Evolutionary conservation across 306 rosid species (phyloP).

Genomic region (Inga leiocalycina): DNA sequence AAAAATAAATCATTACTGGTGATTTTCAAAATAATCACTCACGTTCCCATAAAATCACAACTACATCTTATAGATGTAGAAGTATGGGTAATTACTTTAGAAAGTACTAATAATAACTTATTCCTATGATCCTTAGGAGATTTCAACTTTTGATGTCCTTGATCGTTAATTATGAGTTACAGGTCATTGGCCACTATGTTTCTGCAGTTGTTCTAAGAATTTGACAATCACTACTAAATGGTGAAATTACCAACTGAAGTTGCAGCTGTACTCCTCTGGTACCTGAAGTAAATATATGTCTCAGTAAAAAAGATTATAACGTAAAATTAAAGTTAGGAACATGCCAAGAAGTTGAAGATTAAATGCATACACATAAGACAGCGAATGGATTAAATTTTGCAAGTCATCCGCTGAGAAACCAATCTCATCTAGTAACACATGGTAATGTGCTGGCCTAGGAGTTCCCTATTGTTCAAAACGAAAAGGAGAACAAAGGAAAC

Average conservation of each 20-base stretch:
- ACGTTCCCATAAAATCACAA: background rate
- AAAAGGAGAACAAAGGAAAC: slow-evolving; percentile 11
- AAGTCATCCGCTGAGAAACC: slow-evolving; percentile 84
- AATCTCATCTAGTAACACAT: slow-evolving; percentile 85
- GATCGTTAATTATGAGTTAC: background rate
- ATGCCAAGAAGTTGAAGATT: slow-evolving; percentile 13
- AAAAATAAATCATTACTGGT: background rate
- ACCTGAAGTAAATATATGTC: slow-evolving; percentile 53
- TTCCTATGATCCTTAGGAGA: background rate
- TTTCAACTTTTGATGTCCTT: background rate
- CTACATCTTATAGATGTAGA: background rate
- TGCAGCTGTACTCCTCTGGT: slow-evolving; percentile 85
- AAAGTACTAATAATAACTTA: background rate
- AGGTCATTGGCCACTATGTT: background rate
- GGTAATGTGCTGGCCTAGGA: slow-evolving; percentile 86
- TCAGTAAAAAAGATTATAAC: background rate
- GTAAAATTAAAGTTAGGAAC: background rate
- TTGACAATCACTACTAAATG: background rate
- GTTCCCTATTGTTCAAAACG: slow-evolving; percentile 65
- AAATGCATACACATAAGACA: slow-evolving; percentile 79
- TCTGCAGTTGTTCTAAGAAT: background rate
- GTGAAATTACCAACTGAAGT: slow-evolving; percentile 67
- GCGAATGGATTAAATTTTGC: slow-evolving; percentile 74
- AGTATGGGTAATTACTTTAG: background rate
- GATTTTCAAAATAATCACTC: background rate